Evolutionary conservation across 2,329 filamentous ascomycete species (phyloP).

Genomic region (Albophoma yamanashiensis): DNA sequence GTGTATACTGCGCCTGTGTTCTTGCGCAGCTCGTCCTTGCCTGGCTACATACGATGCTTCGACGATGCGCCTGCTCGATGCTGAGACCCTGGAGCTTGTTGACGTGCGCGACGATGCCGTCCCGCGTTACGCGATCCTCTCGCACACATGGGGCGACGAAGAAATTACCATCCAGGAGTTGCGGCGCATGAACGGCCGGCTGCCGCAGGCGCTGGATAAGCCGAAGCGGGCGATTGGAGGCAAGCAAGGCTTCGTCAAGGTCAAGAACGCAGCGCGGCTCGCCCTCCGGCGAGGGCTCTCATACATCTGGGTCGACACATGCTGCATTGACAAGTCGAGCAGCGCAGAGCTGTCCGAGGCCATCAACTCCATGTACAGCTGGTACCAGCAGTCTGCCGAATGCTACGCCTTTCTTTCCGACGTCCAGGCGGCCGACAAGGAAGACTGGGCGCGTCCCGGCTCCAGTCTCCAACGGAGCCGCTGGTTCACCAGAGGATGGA

Average conservation of each 20-base stretch:
- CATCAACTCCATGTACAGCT: conserved; percentile 3
- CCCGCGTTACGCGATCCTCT: conserved; percentile 22
- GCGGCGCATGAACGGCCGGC: conserved; percentile 1
- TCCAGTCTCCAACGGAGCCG: not conserved
- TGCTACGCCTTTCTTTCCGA: conserved; percentile 3
- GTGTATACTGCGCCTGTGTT: not conserved
- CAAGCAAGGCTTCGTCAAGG: not conserved
- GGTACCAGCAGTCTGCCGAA: not conserved
- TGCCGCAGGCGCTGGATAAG: not conserved
- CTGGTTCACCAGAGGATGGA: not conserved
- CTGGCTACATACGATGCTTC: not conserved
- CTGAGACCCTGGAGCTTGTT: conserved; percentile 12
- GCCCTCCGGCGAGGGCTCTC: conserved; percentile 2
- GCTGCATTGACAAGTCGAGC: conserved; percentile 4
- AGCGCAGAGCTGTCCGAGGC: conserved; percentile 3
- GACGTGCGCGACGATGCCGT: conserved; percentile 7
- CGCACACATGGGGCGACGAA: conserved; percentile 21
- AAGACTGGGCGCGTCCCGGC: not conserved
- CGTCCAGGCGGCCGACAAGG: not conserved
- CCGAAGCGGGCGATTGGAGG: not conserved
- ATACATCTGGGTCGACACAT: conserved; percentile 17
- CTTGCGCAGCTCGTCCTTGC: not conserved
- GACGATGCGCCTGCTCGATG: not conserved
- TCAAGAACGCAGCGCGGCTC: conserved; percentile 3
- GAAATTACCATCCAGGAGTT: conserved; percentile 16